Evolutionary conservation across 306 rosid genomes (phyloP).

Genomic region (Casuarina cunninghamiana): DNA sequence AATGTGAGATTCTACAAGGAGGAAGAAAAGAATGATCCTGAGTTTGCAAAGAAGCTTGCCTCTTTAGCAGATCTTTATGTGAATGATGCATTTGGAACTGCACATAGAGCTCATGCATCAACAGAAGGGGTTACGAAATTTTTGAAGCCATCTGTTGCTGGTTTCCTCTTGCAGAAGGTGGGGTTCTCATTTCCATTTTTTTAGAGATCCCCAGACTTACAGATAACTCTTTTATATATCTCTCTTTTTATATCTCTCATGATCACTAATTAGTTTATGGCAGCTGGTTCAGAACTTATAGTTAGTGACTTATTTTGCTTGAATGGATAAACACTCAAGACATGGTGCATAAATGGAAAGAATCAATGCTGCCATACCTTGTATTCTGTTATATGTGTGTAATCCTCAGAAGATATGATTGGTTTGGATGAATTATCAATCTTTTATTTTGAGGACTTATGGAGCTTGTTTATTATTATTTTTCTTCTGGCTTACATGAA

Average conservation of each 20-base stretch:
- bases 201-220: neutral
- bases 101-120: constrained; percentile 99
- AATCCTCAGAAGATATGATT: neutral
- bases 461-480: neutral
- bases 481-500: neutral
- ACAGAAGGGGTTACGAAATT: constrained; percentile 98
- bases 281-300: neutral
- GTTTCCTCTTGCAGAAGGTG: constrained; percentile 97
- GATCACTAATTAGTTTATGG: neutral
- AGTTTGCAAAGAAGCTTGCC: constrained; percentile 92
- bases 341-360: neutral
- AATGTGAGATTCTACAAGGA: constrained; percentile 98
- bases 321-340: neutral
- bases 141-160: constrained; percentile 97
- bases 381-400: neutral
- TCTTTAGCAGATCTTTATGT: constrained; percentile 88
- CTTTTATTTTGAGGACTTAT: neutral
- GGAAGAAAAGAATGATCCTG: constrained; percentile 98
- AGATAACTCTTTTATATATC: neutral
- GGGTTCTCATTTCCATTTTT: constrained; percentile 17
- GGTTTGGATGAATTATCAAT: constrained; percentile 1
- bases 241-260: neutral
- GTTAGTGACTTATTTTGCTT: neutral
- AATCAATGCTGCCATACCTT: constrained; percentile 3
- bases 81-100: constrained; percentile 98